Conservation (phyloP, 129 eudicot genomes). For the Tanacetum coccineum region DNA sequence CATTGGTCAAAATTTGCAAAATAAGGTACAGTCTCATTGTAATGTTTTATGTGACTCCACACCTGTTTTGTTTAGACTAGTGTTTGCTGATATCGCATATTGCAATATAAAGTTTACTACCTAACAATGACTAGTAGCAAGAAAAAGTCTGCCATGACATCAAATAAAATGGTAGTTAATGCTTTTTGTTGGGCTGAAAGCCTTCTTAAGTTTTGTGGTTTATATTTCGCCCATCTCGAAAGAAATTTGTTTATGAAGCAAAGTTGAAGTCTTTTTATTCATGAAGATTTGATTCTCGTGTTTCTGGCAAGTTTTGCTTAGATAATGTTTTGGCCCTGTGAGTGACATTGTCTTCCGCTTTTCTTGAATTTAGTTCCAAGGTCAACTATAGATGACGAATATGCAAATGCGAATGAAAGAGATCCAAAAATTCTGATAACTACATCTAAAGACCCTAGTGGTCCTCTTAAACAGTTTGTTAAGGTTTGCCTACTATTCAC, state of each 20-base stretch:
- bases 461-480: conserved; percentile 83
- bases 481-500: conserved; percentile 47
- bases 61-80: no score
- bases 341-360: background rate
- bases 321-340: background rate
- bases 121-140: no score
- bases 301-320: background rate
- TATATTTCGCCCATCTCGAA: background rate
- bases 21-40: no score
- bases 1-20: no score
- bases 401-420: conserved; percentile 72
- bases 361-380: conserved; percentile 58
- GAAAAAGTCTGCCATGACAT: no score
- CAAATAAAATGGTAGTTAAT: no score
- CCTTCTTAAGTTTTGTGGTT: no score
- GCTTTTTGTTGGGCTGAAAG: no score
- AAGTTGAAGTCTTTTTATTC: background rate
- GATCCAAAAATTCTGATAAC: conserved; percentile 90
- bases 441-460: conserved; percentile 91
- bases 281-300: no score
- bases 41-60: no score
- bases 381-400: conserved; percentile 87
- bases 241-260: conserved; percentile 1
- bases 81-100: no score
- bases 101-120: no score